Evolutionary conservation across 768 basidiomycete species (phyloP), one percentile per base, ranked within the genome.

Genomic region (Coprinopsis cinerea): DNA sequence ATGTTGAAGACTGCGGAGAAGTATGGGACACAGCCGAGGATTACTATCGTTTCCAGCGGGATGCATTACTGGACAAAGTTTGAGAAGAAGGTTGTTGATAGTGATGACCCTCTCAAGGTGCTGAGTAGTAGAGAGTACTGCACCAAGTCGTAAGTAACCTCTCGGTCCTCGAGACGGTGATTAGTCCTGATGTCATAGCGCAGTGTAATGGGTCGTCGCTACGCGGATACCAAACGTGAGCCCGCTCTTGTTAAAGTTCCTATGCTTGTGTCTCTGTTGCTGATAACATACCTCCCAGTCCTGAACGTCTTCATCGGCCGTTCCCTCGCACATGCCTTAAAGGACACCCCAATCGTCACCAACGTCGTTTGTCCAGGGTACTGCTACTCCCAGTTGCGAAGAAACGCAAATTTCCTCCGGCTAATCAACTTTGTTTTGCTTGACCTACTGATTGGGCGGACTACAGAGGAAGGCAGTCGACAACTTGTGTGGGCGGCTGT

Each of bases 341-440:
- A 48, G 15, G 45, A 60, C 10, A 54, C 61, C 10, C 51, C 64
- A 0, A 51, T 75, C 18, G 65, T 71, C 14, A 61, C 71, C 36
- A 63, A 68, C 50, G 40, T 61, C 15, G 67, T 72, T 13, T 69
- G 70, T 39, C 76, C 75, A 17, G 75, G 74, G 7, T 72, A 65
- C 51, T 75, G 74, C 55, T 45, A 61, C 35, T 73, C 72, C 1
- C 61, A 67, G 23, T 55, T 76, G 2, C 57, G 59, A 0, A 55
- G 62, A 14, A 52, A 53, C 5, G 26, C 67, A 1, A 53, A 47
- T 4, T 59, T 58, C 0, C 3, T 61, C 17, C 24, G 44, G 23
- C 45, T 57, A 2, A 23, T 52, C 22, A 7, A 65, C 11, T 47
- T 55, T 32, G 51, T 57, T 53, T n/a, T 68, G 4, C 57, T 71